Evolutionary conservation across 768 basidiomycete species (phyloP), one percentile per base, ranked within the genome.

Genomic region (Podaxis sp.): DNA sequence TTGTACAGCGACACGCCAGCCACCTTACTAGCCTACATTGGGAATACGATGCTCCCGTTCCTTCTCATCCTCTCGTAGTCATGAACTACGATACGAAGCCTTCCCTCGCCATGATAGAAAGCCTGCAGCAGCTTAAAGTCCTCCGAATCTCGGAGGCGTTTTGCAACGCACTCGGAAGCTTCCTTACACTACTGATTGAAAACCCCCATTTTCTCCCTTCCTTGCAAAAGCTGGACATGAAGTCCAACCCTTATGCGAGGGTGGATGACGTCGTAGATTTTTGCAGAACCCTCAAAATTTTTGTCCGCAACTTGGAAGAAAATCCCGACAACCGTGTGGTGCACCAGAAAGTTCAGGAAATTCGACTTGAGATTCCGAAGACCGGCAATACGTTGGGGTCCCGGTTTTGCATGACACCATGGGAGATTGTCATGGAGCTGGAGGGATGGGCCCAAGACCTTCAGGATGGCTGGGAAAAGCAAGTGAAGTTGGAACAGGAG

Each of bases 21-120:
- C 25, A 37, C 19, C 47, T 59, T 17, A 22, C 8, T 36, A 59
- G 57, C 49, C 49, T 59, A 25, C 57, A 59, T 17, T 59, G 57
- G 57, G n/a, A 57, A 29, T 25, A 19, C 22, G 33, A 25, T 9
- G 19, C 24, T 24, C 38, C 40, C 3, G 3, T 17, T 43, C 29
- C n/a, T 50, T 13, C 33, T 25, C n/a, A 37, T n/a, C 49, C 17
- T 25, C 19, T 25, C 49, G 4, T n/a, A 8, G 8, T 9, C 33
- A 33, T 33, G 19, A 25, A 50, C 11, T 12, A 24, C 24, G 40
- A 43, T 22, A 40, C 13, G n/a, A n/a, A 55, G n/a, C 37, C 38
- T 24, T 55, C 22, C 17, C 17, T 38, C n/a, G 4, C 12, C 4
- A 22, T n/a, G n/a, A 6, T 25, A 19, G 19, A 24, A 13, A 19